Conservation (phyloP, 768 basidiomycete genomes). For the Gyrodon lividus region DNA sequence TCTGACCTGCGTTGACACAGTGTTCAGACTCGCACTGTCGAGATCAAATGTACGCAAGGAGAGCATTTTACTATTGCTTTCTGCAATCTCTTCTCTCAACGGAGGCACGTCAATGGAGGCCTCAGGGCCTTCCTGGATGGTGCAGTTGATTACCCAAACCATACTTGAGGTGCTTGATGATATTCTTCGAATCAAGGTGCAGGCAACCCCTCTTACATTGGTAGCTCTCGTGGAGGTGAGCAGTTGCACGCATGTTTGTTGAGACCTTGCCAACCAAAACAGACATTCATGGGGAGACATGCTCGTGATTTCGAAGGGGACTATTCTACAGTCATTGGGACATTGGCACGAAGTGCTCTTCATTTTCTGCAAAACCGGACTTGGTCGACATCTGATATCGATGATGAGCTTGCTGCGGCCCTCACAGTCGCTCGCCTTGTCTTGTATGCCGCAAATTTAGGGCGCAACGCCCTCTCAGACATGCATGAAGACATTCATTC, state of each 20-base stretch:
- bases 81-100: constrained; percentile 43
- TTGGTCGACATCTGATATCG: constrained; percentile 45
- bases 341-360: constrained; percentile 50
- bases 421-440: constrained; percentile 53
- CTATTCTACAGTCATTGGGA: constrained; percentile 21
- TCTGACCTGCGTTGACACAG: constrained; percentile 53
- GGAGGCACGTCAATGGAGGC: constrained; percentile 20
- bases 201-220: constrained; percentile 48
- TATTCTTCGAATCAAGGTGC: constrained; percentile 51
- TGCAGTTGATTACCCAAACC: constrained; percentile 33
- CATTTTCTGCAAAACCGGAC: constrained; percentile 52
- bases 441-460: constrained; percentile 46
- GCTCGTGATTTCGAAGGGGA: constrained; percentile 2
- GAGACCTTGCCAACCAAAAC: not conserved
- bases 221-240: constrained; percentile 54
- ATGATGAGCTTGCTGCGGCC: constrained; percentile 53
- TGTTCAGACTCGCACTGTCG: constrained; percentile 53
- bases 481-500: constrained; percentile 31
- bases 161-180: constrained; percentile 55
- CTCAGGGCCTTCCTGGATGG: constrained; percentile 22
- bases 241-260: not conserved
- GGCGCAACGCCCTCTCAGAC: constrained; percentile 41
- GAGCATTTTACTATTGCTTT: constrained; percentile 7
- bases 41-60: constrained; percentile 37
- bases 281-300: constrained; percentile 27